Evolutionary conservation across 257 asterid genomes (phyloP).

Genomic region (Rhazya stricta): DNA sequence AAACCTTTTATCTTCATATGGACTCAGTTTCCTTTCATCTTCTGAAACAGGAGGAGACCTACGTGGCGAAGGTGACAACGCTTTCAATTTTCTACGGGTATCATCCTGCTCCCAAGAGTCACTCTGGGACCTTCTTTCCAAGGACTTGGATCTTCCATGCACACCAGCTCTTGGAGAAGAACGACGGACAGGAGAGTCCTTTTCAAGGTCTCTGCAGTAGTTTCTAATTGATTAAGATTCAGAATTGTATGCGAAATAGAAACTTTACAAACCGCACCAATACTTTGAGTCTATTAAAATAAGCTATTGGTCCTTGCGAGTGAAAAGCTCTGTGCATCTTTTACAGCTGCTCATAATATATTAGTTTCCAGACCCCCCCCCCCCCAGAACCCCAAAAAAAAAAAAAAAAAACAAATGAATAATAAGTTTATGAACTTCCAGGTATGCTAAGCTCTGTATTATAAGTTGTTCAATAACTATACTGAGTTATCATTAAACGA

Average conservation of each 20-base stretch:
- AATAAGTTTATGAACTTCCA: background rate
- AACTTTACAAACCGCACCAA: background rate
- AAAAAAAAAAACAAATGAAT: too few species aligned
- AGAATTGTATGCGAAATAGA: slow-evolving; percentile 7
- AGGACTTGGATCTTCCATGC: slow-evolving; percentile 29
- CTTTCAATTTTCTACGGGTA: slow-evolving; percentile 33
- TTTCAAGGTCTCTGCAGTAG: slow-evolving; percentile 40
- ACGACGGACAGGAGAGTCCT: slow-evolving; percentile 46
- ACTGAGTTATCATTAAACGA: background rate
- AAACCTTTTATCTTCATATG: slow-evolving; percentile 47
- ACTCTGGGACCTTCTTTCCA: slow-evolving; percentile 50
- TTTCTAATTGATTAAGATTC: slow-evolving; percentile 4
- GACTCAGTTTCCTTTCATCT: slow-evolving; percentile 39
- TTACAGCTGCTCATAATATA: background rate
- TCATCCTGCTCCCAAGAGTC: slow-evolving; percentile 38
- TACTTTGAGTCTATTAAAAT: background rate
- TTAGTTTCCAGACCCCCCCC: background rate
- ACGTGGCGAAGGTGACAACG: slow-evolving; percentile 31
- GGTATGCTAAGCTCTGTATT: background rate
- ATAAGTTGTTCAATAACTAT: background rate
- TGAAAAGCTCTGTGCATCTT: background rate
- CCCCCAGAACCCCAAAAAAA: too few species aligned
- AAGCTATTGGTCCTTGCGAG: background rate
- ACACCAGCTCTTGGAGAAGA: slow-evolving; percentile 40
- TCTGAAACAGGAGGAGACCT: slow-evolving; percentile 46